phyloP scores from a whole-genome alignment of 352 stramenopile genomes.

The Phytopythium vexans region DNA sequence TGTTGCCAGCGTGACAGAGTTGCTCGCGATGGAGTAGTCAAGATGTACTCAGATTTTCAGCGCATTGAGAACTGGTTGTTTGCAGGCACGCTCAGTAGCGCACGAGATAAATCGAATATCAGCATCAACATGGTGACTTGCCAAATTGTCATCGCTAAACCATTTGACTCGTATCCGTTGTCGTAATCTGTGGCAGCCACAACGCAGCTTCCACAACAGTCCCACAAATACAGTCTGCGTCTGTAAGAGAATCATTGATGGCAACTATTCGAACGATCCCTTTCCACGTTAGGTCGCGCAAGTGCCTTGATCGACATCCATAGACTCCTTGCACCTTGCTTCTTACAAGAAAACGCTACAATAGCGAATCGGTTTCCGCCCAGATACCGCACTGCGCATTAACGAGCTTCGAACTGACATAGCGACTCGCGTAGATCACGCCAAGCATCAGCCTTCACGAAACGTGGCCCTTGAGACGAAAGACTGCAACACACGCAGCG shows the following conservation, averaged over 20 bases:
- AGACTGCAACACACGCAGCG: constrained; percentile 44
- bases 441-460: constrained; percentile 67
- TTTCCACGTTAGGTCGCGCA: constrained; percentile 43
- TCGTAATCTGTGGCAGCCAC: no score
- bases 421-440: constrained; percentile 39
- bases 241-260: background rate
- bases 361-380: constrained; percentile 54
- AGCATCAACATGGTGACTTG: no score
- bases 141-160: no score
- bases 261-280: constrained; percentile 24
- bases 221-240: background rate
- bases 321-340: constrained; percentile 29
- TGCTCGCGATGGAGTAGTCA: constrained; percentile 7
- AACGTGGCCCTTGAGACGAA: no score
- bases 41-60: no score
- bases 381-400: constrained; percentile 40
- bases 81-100: no score
- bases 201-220: no score
- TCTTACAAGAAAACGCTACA: constrained; percentile 50
- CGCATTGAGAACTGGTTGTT: no score
- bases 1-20: no score
- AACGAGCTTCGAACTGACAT: constrained; percentile 41
- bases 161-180: no score
- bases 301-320: constrained; percentile 28
- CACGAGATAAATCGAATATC: no score